Conservation (phyloP, 441 rosid genomes). For the Erysimum cheiri region DNA sequence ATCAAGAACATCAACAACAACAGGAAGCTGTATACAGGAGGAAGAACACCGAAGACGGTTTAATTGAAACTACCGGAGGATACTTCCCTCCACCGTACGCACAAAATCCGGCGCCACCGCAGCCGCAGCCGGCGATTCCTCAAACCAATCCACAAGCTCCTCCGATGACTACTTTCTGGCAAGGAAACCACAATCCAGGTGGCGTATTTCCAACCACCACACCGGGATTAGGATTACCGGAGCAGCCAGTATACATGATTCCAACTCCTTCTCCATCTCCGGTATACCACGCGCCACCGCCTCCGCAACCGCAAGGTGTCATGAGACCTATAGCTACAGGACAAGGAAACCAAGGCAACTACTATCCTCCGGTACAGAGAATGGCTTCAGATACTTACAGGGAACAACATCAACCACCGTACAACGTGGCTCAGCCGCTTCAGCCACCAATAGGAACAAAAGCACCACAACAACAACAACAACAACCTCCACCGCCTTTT, state of each 20-base stretch:
- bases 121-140: conserved; percentile 42
- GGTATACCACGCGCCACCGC: conserved; percentile 61
- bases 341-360: conserved; percentile 70
- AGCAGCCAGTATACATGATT: conserved; percentile 70
- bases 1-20: conserved; percentile 56
- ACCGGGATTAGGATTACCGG: conserved; percentile 48
- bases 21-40: conserved; percentile 54
- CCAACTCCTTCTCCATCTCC: conserved; percentile 53
- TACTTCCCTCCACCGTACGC: conserved; percentile 58
- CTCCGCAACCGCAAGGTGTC: conserved; percentile 32
- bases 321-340: conserved; percentile 57
- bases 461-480: conserved; percentile 36
- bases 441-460: conserved; percentile 45
- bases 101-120: conserved; percentile 49
- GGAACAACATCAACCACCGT: conserved; percentile 70
- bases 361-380: conserved; percentile 59
- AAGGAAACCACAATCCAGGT: conserved; percentile 58
- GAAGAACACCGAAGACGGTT: conserved; percentile 55
- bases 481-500: conserved; percentile 39
- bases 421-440: conserved; percentile 55
- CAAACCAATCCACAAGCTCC: conserved; percentile 47
- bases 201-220: conserved; percentile 53
- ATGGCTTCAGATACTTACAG: conserved; percentile 65
- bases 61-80: conserved; percentile 43
- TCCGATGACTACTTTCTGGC: conserved; percentile 61